Percentiles rank a stretch among this genome's conserved stretches.
Conservation (phyloP, 805 yeast genomes). For the Hemisphaericaspora nanyangensis region DNA sequence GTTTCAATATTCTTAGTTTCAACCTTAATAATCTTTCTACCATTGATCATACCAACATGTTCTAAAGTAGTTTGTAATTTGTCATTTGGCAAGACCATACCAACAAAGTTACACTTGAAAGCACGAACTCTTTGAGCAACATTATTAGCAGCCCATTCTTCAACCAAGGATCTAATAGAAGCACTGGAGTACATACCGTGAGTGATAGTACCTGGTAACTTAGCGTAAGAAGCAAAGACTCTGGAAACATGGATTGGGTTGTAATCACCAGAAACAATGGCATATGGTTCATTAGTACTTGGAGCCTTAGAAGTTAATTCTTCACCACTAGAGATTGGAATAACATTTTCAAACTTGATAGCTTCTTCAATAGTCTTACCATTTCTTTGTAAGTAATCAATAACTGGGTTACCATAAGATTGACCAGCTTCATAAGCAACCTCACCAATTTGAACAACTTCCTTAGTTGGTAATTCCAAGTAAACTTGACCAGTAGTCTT, state of each 20-base stretch:
- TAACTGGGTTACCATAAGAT: conserved; percentile 96
- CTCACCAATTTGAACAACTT: conserved; percentile 76
- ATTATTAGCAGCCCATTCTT: conserved; percentile 97
- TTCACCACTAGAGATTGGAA: conserved; percentile 71
- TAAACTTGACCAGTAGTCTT: conserved; percentile 79
- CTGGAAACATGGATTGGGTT: conserved; percentile 98
- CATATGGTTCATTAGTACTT: conserved; percentile 93
- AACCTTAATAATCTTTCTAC: conserved; percentile 94
- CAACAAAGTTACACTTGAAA: conserved; percentile 83
- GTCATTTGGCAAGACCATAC: conserved; percentile 97
- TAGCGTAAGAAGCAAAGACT: conserved; percentile 89
- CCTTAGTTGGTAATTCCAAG: conserved; percentile 89
- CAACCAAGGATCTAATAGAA: conserved; percentile 89
- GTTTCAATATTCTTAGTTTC: conserved; percentile 83
- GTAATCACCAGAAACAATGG: conserved; percentile 95
- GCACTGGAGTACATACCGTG: conserved; percentile 99
- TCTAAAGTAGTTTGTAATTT: conserved; percentile 81
- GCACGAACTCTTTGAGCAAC: conserved; percentile 95
- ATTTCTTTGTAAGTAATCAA: conserved; percentile 86
- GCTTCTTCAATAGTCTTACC: conserved; percentile 96
- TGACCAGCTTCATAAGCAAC: conserved; percentile 86
- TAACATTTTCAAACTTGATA: conserved; percentile 80
- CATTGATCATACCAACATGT: conserved; percentile 98
- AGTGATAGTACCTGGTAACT: conserved; percentile 94
- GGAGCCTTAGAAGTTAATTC: conserved; percentile 77